Percentiles rank a stretch among this genome's conserved stretches.
Conservation (phyloP, 305 asterid genomes). For the Rubia peregrina region DNA sequence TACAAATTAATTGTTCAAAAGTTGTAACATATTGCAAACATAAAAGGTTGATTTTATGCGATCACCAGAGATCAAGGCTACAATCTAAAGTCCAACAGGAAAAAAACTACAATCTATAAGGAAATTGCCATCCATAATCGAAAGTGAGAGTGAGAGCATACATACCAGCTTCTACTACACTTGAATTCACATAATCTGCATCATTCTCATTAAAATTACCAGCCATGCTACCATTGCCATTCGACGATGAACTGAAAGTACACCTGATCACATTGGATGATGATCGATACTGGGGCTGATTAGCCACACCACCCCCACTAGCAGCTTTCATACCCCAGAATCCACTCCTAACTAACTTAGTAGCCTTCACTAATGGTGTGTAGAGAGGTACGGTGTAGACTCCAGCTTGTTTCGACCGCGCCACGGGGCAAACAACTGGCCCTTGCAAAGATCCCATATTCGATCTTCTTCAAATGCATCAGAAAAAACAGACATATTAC, state of each 20-base stretch:
- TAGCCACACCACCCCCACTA: neutral
- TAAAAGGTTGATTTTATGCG: no score
- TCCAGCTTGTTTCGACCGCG: constrained; percentile 25
- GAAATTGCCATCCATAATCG: no score
- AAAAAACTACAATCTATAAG: no score
- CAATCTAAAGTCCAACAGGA: no score
- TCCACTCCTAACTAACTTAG: constrained; percentile 19
- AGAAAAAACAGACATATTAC: constrained; percentile 10
- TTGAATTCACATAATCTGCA: constrained; percentile 28
- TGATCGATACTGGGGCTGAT: constrained; percentile 3
- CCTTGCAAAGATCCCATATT: constrained; percentile 33
- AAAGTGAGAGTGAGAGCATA: constrained; percentile 5
- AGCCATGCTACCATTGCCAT: constrained; percentile 31
- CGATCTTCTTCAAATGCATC: constrained; percentile 2
- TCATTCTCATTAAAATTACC: constrained; percentile 26
- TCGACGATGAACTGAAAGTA: constrained; percentile 31
- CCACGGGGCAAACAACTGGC: constrained; percentile 27
- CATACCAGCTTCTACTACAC: constrained; percentile 28
- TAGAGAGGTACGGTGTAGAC: constrained; percentile 13
- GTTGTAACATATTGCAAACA: no score
- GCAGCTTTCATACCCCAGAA: constrained; percentile 22
- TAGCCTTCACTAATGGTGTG: constrained; percentile 15
- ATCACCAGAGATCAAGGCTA: no score
- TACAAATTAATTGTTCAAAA: neutral
- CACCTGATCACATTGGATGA: constrained; percentile 17